phyloP scores from a whole-genome alignment of 2,329 filamentous ascomycete species.

The Pseudocercospora eumusae region DNA sequence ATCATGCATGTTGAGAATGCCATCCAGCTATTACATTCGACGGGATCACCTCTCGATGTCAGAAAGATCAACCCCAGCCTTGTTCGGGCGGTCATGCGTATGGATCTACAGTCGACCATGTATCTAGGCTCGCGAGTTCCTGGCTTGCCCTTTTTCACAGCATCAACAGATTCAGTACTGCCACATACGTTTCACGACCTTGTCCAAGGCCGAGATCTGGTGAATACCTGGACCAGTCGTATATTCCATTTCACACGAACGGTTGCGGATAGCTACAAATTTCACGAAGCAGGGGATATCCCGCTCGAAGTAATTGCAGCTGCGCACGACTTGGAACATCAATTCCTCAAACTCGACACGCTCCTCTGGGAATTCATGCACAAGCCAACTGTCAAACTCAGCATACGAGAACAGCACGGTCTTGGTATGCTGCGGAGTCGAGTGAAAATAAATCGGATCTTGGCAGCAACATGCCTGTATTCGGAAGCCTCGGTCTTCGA shows the following conservation, averaged over 20 bases:
- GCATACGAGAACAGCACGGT: conserved; percentile 36
- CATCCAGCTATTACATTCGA: conserved; percentile 34
- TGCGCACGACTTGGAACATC: conserved; percentile 33
- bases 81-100: conserved; percentile 36
- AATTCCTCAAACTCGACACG: conserved; percentile 31
- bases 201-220: conserved; percentile 35
- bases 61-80: conserved; percentile 35
- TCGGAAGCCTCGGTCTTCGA: conserved; percentile 34
- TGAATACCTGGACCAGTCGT: conserved; percentile 35
- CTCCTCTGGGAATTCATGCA: conserved; percentile 38
- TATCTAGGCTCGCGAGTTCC: conserved; percentile 34
- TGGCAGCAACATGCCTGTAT: conserved; percentile 34
- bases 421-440: conserved; percentile 35
- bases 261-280: conserved; percentile 34
- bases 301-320: conserved; percentile 34
- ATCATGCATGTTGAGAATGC: conserved; percentile 39
- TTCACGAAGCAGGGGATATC: conserved; percentile 30
- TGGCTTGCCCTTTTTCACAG: conserved; percentile 35
- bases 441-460: conserved; percentile 36
- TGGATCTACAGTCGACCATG: conserved; percentile 37
- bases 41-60: conserved; percentile 24
- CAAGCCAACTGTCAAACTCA: conserved; percentile 32
- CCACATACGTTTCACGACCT: conserved; percentile 33
- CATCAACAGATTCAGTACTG: conserved; percentile 32
- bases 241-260: conserved; percentile 37